These are phyloP conservation scores for Borovskyia barvae DNA, from an alignment of 208 protist genomes.

Conservation along the genomic window DNA sequence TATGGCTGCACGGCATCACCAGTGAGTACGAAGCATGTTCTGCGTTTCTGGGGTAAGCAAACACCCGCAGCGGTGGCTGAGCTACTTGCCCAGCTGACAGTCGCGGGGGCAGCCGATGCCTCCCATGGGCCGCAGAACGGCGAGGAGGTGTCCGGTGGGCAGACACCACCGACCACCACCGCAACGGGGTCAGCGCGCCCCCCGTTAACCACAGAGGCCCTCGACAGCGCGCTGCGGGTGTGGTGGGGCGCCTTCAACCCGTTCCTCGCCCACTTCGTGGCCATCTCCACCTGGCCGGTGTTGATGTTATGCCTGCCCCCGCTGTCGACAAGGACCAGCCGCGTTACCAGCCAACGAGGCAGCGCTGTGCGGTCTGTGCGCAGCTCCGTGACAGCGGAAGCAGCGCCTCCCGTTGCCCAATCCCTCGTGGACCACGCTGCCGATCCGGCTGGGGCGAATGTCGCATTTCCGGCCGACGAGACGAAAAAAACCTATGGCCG, in stretches of 20 bases:
- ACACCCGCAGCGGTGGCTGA: slow-evolving; percentile 8
- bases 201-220: slow-evolving; percentile 11
- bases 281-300: slow-evolving; percentile 47
- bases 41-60: slow-evolving; percentile 21
- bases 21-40: slow-evolving; percentile 11
- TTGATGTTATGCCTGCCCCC: slow-evolving; percentile 43
- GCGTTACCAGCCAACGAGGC: slow-evolving; percentile 3
- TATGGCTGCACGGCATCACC: slow-evolving; percentile 63
- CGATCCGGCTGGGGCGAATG: neutral
- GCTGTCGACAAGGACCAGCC: slow-evolving; percentile 4
- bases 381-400: too few relatives aligned
- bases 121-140: neutral
- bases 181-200: neutral
- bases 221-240: slow-evolving; percentile 7
- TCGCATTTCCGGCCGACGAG: neutral
- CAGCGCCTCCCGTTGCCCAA: neutral
- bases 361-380: too few relatives aligned
- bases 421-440: neutral
- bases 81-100: neutral
- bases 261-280: slow-evolving; percentile 60
- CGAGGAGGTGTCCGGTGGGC: too few relatives aligned
- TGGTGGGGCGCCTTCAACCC: slow-evolving; percentile 47
- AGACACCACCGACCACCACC: neutral
- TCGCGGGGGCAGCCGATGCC: neutral
- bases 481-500: slow-evolving; percentile 15